Percentiles rank a stretch among this genome's conserved stretches.
Conservation (phyloP, 2,329 filamentous ascomycete species). For the Trichoderma lentiforme region DNA sequence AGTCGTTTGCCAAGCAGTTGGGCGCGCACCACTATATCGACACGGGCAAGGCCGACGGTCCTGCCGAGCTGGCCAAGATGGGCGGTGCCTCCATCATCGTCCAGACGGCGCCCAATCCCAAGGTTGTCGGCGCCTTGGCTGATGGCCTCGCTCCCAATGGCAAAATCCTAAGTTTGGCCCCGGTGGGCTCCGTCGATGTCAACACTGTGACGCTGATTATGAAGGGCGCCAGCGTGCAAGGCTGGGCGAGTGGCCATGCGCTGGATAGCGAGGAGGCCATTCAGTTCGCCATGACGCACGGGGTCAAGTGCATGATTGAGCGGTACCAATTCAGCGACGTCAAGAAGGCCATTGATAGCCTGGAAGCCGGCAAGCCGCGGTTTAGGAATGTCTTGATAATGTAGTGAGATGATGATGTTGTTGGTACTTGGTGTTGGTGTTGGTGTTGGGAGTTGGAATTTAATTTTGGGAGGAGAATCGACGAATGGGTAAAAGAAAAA, state of each 20-base stretch:
- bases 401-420: conserved; percentile 24
- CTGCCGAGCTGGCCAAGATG: conserved; percentile 48
- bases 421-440: not conserved
- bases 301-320: conserved; percentile 63
- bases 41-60: conserved; percentile 49
- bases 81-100: conserved; percentile 62
- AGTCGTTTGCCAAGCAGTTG: conserved; percentile 56
- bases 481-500: not conserved
- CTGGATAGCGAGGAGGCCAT: conserved; percentile 65
- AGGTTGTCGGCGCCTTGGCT: conserved; percentile 51
- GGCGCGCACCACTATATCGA: conserved; percentile 48
- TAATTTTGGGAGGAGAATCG: not conserved
- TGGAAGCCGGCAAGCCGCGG: conserved; percentile 41
- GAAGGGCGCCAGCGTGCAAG: conserved; percentile 59
- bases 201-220: conserved; percentile 41
- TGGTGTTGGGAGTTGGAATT: not conserved
- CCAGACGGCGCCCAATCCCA: conserved; percentile 59
- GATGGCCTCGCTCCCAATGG: conserved; percentile 52
- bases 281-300: conserved; percentile 58
- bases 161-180: conserved; percentile 58
- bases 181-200: conserved; percentile 44
- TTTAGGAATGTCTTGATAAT: conserved; percentile 46
- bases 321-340: conserved; percentile 57
- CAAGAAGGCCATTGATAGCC: conserved; percentile 42
- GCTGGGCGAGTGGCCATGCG: conserved; percentile 61